Evolutionary conservation across 2,329 filamentous ascomycete species (phyloP).

Genomic region (Pseudogymnoascus pannorum): DNA sequence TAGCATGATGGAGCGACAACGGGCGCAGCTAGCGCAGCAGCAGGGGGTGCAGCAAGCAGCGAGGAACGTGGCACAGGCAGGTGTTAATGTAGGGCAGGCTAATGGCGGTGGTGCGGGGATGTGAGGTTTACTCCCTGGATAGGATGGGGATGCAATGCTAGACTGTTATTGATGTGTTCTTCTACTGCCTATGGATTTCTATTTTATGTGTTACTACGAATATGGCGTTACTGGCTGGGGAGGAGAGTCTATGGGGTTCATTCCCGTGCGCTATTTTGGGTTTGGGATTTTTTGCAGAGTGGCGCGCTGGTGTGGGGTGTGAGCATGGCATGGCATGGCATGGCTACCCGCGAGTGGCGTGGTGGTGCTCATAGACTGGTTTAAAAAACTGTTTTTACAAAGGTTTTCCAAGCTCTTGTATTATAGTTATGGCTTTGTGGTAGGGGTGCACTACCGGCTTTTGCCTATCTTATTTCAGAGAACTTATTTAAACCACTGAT

Average conservation of each 20-base stretch:
- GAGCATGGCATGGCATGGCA: background rate
- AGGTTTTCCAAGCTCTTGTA: background rate
- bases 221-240: background rate
- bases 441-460: background rate
- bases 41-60: background rate
- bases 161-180: background rate
- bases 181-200: background rate
- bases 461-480: background rate
- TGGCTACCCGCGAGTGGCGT: background rate
- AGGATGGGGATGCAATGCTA: background rate
- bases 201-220: conserved; percentile 3
- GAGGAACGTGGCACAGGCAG: background rate
- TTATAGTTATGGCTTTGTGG: background rate
- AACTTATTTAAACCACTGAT: background rate
- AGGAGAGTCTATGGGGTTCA: background rate
- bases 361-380: background rate
- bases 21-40: conserved; percentile 30
- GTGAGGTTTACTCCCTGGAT: background rate
- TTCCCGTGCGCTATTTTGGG: background rate
- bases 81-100: background rate
- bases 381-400: background rate
- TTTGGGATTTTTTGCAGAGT: background rate
- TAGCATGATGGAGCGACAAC: conserved; percentile 31
- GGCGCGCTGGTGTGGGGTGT: background rate
- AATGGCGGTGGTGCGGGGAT: background rate